These are phyloP conservation scores for Salix dunnii DNA, from an alignment of 345 rosid genomes.

Conservation along the genomic window DNA sequence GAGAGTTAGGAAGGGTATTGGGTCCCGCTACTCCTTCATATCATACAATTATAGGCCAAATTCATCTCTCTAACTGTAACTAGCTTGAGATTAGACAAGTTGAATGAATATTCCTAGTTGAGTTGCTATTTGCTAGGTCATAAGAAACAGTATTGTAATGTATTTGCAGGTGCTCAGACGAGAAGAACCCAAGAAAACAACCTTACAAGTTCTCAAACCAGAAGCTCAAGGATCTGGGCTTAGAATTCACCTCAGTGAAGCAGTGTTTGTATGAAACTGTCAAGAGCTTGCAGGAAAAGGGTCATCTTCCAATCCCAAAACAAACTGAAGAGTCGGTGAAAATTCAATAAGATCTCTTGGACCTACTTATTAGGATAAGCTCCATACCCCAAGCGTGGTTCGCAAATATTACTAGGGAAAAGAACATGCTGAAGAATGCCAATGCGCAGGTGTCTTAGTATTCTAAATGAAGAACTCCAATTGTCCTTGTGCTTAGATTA, in stretches of 20 bases:
- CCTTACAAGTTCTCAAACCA: constrained; percentile 76
- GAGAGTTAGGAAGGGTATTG: not conserved
- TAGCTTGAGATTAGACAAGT: no score
- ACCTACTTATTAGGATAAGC: not conserved
- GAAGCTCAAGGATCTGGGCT: constrained; percentile 71
- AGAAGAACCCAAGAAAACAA: constrained; percentile 71
- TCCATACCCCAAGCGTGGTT: not conserved
- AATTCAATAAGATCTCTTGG: constrained; percentile 6
- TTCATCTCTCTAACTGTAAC: not conserved
- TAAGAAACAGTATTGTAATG: not conserved
- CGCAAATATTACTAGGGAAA: not conserved
- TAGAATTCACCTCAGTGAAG: constrained; percentile 78
- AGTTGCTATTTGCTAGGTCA: no score
- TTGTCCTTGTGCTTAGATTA: not conserved
- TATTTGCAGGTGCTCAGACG: constrained; percentile 77
- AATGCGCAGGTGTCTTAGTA: not conserved
- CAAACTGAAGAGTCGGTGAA: constrained; percentile 30
- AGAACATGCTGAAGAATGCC: not conserved
- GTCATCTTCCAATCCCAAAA: constrained; percentile 64
- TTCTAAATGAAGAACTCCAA: not conserved
- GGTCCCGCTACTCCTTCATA: not conserved
- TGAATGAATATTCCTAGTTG: no score
- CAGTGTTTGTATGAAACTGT: constrained; percentile 86
- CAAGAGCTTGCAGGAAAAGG: constrained; percentile 83
- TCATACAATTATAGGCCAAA: not conserved